phyloP scores from a whole-genome alignment of 1,139 yeast genomes.

The Suhomyces yuchorum region DNA sequence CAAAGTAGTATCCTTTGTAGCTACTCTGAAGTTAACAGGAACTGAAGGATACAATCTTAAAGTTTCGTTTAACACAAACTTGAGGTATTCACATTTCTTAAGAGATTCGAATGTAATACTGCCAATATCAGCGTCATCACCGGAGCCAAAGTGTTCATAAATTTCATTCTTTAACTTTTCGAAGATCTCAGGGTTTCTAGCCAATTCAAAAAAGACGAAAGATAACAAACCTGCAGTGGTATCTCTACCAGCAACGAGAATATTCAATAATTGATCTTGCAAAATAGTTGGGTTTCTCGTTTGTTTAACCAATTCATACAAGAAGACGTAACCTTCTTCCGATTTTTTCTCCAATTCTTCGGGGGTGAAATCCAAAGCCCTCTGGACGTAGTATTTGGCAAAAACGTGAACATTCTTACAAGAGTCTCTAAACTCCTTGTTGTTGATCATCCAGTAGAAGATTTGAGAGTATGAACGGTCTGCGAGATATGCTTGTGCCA shows the following conservation, averaged over 20 bases:
- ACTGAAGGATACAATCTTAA: constrained; percentile 33
- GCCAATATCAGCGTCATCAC: constrained; percentile 20
- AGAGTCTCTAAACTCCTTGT: constrained; percentile 33
- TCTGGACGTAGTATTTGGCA: constrained; percentile 29
- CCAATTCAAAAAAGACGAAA: constrained; percentile 48
- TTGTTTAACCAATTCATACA: constrained; percentile 52
- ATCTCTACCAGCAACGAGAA: constrained; percentile 58
- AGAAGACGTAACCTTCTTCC: constrained; percentile 48
- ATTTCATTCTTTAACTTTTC: constrained; percentile 43
- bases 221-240: constrained; percentile 59
- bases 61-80: constrained; percentile 27
- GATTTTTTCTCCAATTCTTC: constrained; percentile 36
- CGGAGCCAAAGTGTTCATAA: constrained; percentile 33
- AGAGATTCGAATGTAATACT: constrained; percentile 25
- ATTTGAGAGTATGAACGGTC: constrained; percentile 40
- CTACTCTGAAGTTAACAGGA: constrained; percentile 28
- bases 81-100: constrained; percentile 30
- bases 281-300: constrained; percentile 52
- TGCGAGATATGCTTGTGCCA: constrained; percentile 39
- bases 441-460: constrained; percentile 36
- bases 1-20: constrained; percentile 27
- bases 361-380: constrained; percentile 24
- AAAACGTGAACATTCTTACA: constrained; percentile 37
- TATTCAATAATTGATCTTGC: constrained; percentile 54
- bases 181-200: constrained; percentile 45